Conservation (phyloP, 2,329 filamentous ascomycete genomes). For the Penicillium sp. region DNA sequence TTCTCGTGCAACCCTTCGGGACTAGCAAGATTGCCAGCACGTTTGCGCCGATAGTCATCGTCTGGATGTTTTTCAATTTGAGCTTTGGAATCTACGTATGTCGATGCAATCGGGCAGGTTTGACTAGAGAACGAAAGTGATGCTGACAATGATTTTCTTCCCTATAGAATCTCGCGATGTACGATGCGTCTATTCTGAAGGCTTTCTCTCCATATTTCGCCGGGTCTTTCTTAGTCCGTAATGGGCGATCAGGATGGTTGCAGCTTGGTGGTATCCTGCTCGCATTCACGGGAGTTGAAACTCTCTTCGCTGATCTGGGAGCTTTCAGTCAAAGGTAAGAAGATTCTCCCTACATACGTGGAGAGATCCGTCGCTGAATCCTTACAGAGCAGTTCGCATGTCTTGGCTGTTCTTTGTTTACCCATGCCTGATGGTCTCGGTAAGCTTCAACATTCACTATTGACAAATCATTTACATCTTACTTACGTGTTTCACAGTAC, state of each 20-base stretch:
- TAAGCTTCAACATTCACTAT: background rate
- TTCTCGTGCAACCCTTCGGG: background rate
- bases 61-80: background rate
- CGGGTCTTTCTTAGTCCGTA: background rate
- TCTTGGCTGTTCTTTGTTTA: slow-evolving; percentile 68
- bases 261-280: background rate
- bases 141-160: too few species aligned
- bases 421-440: slow-evolving; percentile 58
- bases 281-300: slow-evolving; percentile 1
- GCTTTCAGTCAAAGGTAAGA: slow-evolving; percentile 6
- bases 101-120: too few species aligned
- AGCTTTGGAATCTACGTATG: background rate
- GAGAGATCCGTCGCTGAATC: background rate
- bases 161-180: background rate
- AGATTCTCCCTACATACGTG: background rate
- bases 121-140: too few species aligned
- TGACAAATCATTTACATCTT: too few species aligned
- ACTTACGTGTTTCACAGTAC: slow-evolving; percentile 44
- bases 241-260: background rate
- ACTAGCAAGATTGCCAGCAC: background rate
- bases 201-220: background rate
- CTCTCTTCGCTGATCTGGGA: slow-evolving; percentile 2
- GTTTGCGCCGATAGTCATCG: background rate
- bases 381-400: slow-evolving; percentile 62
- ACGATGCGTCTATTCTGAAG: background rate